Evolutionary conservation across 2,329 filamentous ascomycete genomes (phyloP).

Genomic region (Colletotrichum sp.): DNA sequence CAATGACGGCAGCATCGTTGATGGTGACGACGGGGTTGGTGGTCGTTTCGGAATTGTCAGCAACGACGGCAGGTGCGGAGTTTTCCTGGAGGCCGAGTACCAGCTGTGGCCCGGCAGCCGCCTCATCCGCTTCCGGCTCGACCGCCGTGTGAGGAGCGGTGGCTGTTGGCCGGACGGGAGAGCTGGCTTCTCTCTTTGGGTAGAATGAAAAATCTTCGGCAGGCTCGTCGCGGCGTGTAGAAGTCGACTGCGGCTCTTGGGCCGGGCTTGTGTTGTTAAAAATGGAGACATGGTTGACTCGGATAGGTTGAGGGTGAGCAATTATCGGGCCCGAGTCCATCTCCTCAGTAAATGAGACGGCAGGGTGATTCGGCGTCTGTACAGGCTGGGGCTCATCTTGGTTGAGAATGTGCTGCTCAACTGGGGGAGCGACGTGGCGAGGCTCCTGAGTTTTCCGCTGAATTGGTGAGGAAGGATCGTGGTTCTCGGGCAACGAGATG

Average conservation of each 20-base stretch:
- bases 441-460: background rate
- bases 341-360: background rate
- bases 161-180: constrained; percentile 5
- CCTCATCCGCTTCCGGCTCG: constrained; percentile 13
- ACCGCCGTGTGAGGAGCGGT: background rate
- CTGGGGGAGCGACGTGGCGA: background rate
- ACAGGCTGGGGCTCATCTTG: background rate
- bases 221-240: background rate
- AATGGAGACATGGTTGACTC: constrained; percentile 16
- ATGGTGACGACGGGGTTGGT: background rate
- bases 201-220: constrained; percentile 2
- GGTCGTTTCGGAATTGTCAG: background rate
- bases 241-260: background rate
- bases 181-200: constrained; percentile 13
- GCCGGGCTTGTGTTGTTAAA: background rate
- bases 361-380: background rate
- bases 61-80: background rate
- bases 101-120: background rate
- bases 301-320: constrained; percentile 20
- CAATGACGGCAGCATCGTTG: background rate
- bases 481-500: background rate
- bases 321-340: constrained; percentile 8
- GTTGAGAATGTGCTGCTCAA: background rate
- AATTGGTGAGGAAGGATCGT: constrained; percentile 7
- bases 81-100: background rate